Evolutionary conservation across 2,329 filamentous ascomycete genomes (phyloP).

Genomic region (Lasiodiplodia sp.): DNA sequence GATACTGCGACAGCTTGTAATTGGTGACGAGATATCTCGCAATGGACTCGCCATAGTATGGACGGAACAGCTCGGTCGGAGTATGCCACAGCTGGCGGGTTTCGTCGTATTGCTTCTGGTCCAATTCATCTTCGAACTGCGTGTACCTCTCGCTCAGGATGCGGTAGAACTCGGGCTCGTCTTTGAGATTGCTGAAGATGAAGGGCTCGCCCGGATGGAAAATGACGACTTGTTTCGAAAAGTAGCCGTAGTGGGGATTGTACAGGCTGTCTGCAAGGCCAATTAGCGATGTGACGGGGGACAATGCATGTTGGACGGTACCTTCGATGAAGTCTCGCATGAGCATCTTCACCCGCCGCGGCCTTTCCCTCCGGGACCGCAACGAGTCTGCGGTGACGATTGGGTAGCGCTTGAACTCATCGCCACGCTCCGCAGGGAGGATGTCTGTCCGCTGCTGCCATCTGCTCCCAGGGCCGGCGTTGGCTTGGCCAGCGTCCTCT

Average conservation of each 20-base stretch:
- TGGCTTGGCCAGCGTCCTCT: slow-evolving; percentile 23
- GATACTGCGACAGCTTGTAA: slow-evolving; percentile 92
- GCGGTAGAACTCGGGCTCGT: slow-evolving; percentile 85
- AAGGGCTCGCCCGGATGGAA: slow-evolving; percentile 94
- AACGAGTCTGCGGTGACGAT: slow-evolving; percentile 85
- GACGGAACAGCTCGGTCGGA: slow-evolving; percentile 94
- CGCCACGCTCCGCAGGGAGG: slow-evolving; percentile 76
- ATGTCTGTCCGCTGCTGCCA: slow-evolving; percentile 87
- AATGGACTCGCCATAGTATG: slow-evolving; percentile 96
- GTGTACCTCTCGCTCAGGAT: slow-evolving; percentile 81
- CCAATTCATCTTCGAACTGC: slow-evolving; percentile 87
- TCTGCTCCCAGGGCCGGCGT: slow-evolving; percentile 66
- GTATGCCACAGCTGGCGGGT: slow-evolving; percentile 97
- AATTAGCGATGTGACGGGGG: slow-evolving; percentile 31
- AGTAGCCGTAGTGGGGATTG: slow-evolving; percentile 94
- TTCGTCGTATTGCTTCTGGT: slow-evolving; percentile 73
- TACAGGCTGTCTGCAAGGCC: slow-evolving; percentile 78
- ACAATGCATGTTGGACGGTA: slow-evolving; percentile 45
- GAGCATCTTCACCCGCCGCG: slow-evolving; percentile 92
- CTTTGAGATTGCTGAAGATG: slow-evolving; percentile 79
- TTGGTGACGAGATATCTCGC: slow-evolving; percentile 96
- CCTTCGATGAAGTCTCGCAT: slow-evolving; percentile 97
- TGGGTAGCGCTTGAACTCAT: slow-evolving; percentile 83
- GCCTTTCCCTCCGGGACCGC: slow-evolving; percentile 74
- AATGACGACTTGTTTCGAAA: slow-evolving; percentile 95